These are phyloP conservation scores for Nicotiana undulata DNA, from an alignment of 257 asterid species.

Conservation along the genomic window DNA sequence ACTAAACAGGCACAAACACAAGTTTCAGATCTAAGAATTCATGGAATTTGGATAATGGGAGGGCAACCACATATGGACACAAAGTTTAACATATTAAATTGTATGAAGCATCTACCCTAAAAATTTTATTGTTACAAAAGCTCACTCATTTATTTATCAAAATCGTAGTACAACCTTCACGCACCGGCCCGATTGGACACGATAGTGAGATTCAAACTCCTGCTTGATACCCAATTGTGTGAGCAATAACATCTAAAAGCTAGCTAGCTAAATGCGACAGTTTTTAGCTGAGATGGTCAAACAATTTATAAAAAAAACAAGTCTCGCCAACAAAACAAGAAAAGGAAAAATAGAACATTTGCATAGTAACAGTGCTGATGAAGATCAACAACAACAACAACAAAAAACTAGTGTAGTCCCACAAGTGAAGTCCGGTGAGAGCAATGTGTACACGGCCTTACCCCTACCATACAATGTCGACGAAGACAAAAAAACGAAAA, in stretches of 20 bases:
- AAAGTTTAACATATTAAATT: neutral
- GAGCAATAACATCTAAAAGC: neutral
- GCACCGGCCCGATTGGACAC: neutral
- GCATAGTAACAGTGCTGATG: too few species aligned
- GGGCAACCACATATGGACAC: neutral
- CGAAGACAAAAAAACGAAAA: too few species aligned
- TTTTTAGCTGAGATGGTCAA: too few species aligned
- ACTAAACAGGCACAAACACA: neutral
- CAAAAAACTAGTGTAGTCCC: too few species aligned
- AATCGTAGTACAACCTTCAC: neutral
- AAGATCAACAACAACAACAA: too few species aligned
- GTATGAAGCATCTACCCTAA: neutral
- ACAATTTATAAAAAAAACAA: too few species aligned
- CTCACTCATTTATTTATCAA: neutral
- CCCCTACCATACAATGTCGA: too few species aligned
- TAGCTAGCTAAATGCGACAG: neutral
- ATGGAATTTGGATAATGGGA: neutral
- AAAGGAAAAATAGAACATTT: too few species aligned
- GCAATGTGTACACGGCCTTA: too few species aligned
- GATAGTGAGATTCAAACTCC: neutral
- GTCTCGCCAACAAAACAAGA: too few species aligned
- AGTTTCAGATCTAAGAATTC: neutral
- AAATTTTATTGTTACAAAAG: neutral
- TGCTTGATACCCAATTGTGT: neutral
- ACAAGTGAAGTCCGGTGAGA: too few species aligned